Base-by-base conservation (phyloP, 225 moss, liverwort and hornwort genomes). In the Takakia lepidozioides region DNA sequence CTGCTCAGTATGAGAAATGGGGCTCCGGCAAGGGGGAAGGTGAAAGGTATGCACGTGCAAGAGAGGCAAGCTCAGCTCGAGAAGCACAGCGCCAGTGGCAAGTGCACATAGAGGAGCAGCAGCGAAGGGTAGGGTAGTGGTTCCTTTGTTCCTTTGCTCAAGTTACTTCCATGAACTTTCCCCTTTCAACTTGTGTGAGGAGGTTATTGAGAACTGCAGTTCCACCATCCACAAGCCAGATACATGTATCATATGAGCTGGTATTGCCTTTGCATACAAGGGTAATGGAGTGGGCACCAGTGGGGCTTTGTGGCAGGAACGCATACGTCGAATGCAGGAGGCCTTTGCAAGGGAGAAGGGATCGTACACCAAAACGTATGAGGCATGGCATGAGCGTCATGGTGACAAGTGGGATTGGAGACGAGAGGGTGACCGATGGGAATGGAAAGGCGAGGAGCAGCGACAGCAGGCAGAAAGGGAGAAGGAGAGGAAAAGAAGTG, bases 331-430 rank as follows among this genome's bases (percentile, higher is more conserved):
- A 40, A 74, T 68, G 54, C 86, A 93, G 54, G 83, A 86, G 66
- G 86, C 81, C 2, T 84, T 84, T 32, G 67, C 81, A 4, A 70
- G 71, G 42, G 88, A 93, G 60, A 88, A 72, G 50, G 72, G 60
- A 44, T 76, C 82, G 0, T 64, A 70, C 37, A 79, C 67, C 16
- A 67, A 70, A 25, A 74, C 83, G 21, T 79, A 76, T 54, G 83
- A 86, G 48, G 75, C 93, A 8, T 93, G 93, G 93, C 86, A 82
- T 4, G 86, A 86, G 76, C 88, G 82, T 36, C 79, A 74, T 29
- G 88, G 88, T 52, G 88, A 93, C 19, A 86, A 78, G 51, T 93
- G 93, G 93, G 88, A 93, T 58, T 89, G 93, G 93, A 78, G 59
- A 35, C 74, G 86, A 78, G 81, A 76, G 35, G 76, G 72, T 2